A percentile compares a stretch with the other conserved stretches of the same genome.
Conservation (phyloP, 2,329 filamentous ascomycete genomes). For the Aspergillus latus region DNA sequence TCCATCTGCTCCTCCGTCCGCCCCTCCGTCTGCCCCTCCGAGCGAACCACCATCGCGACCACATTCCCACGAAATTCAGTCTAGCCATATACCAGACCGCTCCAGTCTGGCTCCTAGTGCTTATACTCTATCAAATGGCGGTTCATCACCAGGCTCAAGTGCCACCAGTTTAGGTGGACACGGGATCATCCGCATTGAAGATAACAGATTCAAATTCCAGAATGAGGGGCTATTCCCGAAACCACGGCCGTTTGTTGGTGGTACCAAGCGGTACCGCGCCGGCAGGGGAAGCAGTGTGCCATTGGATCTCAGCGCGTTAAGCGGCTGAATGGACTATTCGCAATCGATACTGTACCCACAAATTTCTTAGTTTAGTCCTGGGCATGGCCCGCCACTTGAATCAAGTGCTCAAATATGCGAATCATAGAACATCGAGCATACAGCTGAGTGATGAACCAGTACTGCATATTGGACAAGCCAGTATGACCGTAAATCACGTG, state of each 20-base stretch:
- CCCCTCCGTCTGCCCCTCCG: conserved; percentile 40
- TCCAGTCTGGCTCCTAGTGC: conserved; percentile 72
- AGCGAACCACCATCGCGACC: conserved; percentile 47
- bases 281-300: conserved; percentile 93
- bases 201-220: conserved; percentile 83
- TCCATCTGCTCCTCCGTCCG: conserved; percentile 45
- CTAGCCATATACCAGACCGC: conserved; percentile 49
- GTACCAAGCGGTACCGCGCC: conserved; percentile 76
- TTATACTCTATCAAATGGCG: conserved; percentile 71
- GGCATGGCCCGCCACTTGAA: not conserved
- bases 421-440: not conserved
- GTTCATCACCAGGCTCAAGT: conserved; percentile 30
- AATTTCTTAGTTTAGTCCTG: not conserved
- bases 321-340: conserved; percentile 22
- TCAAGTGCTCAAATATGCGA: not conserved
- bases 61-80: conserved; percentile 34
- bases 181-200: conserved; percentile 62
- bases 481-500: conserved; percentile 5
- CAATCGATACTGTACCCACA: conserved; percentile 3
- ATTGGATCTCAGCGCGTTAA: conserved; percentile 65
- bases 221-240: conserved; percentile 79
- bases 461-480: not conserved
- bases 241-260: conserved; percentile 76
- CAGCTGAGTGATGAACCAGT: not conserved
- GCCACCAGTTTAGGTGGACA: conserved; percentile 27